Base-by-base conservation (phyloP, 306 rosid genomes). In the Arachis stenosperma region DNA sequence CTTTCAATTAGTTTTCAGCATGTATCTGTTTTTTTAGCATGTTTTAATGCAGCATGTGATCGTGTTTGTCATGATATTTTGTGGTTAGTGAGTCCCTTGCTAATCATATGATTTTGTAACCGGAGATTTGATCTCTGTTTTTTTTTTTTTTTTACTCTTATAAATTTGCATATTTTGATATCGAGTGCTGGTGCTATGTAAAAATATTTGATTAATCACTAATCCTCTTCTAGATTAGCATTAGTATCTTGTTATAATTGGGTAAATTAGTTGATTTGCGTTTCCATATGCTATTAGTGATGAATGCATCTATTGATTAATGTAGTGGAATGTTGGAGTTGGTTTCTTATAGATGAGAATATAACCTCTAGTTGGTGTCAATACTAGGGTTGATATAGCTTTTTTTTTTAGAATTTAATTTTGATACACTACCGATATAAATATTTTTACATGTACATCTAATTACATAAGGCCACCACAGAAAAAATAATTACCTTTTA, bases 151-250 rank as follows among this genome's bases (percentile, higher is more conserved):
- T 12, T 17, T 17, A 17, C 17, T 22, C 1, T 7, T 1, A 58
- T 76, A 30, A 67, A 57, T 63, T 47, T 74, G 59, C 41, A 68
- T 83, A 6, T 57, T 39, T 63, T 27, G 59, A 71, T 29, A 39
- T 75, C 41, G 2, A 58, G 10, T 55, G 14, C 68, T 62, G 9
- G 17, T 61, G 27, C 5, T 52, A 0, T 17, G 44, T 54, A 33
- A 75, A 67, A 65, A 30, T 65, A 71, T 72, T 67, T 67, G 57
- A 52, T 52, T 52, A n/a, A n/a, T 52, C 6, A 13, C 57, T 14
- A 52, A 52, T 5, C 57, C 22, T 52, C 6, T 52, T 1, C 11
- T n/a, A 11, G 55, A 50, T 50, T 50, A 52, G 27, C 15, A 52
- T 52, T 52, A 14, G 22, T 52, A 6, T 48, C 8, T 6, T 17